Conservation (phyloP, 345 rosid genomes). For the Laguncularia racemosa region DNA sequence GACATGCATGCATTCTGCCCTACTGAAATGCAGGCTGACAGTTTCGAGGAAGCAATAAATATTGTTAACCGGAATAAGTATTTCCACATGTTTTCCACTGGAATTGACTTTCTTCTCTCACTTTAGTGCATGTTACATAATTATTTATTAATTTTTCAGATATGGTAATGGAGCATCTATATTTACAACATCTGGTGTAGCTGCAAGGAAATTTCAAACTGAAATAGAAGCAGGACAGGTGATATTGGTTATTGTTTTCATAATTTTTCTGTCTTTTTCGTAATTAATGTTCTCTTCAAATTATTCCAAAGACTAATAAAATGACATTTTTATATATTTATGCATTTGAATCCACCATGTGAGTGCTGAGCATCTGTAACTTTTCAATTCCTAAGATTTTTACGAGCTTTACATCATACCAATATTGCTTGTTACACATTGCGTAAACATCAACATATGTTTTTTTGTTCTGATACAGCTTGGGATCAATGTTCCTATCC, state of each 20-base stretch:
- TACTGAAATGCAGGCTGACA: constrained; percentile 52
- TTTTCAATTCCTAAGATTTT: too few relatives aligned
- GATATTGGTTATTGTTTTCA: neutral
- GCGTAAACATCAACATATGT: neutral
- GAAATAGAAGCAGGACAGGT: constrained; percentile 99
- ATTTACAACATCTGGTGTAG: constrained; percentile 86
- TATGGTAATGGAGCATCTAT: constrained; percentile 95
- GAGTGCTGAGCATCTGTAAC: too few relatives aligned
- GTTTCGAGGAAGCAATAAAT: constrained; percentile 81
- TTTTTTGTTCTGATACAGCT: constrained; percentile 34
- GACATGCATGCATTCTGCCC: constrained; percentile 3
- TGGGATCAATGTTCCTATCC: constrained; percentile 95
- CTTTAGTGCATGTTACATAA: neutral
- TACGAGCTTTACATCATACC: too few relatives aligned
- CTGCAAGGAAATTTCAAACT: constrained; percentile 89
- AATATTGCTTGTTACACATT: neutral
- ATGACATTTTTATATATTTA: too few relatives aligned
- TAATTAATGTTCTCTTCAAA: too few relatives aligned
- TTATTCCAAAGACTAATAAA: too few relatives aligned
- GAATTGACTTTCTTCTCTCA: constrained; percentile 4
- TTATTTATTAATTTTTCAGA: constrained; percentile 22
- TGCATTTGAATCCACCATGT: too few relatives aligned
- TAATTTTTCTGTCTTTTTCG: too few relatives aligned
- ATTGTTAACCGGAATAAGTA: constrained; percentile 85
- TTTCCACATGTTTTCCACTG: neutral